Base-by-base conservation (phyloP, 148 eudicot species). In the Diospyros kaki region DNA sequence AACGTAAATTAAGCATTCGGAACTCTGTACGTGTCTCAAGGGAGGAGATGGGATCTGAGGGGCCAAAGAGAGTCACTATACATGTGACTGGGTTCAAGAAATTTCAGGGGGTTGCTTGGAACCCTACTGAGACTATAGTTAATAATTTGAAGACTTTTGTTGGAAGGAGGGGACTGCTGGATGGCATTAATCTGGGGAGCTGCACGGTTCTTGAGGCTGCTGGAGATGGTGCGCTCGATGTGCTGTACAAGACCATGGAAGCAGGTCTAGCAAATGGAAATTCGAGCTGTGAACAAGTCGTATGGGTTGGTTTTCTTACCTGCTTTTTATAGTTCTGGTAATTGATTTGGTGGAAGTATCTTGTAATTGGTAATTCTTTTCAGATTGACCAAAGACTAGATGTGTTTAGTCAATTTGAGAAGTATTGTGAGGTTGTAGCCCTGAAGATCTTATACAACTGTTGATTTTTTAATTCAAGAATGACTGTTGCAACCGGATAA, bases 1-100 rank as follows among this genome's bases (percentile, higher is more conserved):
- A 13, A 43, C 43, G 17, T 46, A 38, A 6, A 18, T 79, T 41
- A 45, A 74, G 67, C 66, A 81, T 74, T 55, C 81, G 83, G 68
- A 84, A 79, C 71, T 81, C 77, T 60, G 61, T 74, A 2, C 40
- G 68, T 75, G 73, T 68, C 15, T 50, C 3, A 41, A 56, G 73
- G 68, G 56, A 76, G 42, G 73, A 77, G 46, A 91, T 91, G 96
- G 96, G 96, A 74, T 91, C 96, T 50, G 93, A 89, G 76, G 93
- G 90, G 71, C 83, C 90, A 52, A 86, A 81, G 75, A 42, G 13
- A 61, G 84, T 91, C 50, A 87, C 83, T 64, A 80, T 89, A 66
- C 88, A 91, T 62, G 88, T 91, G 66, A 89, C 96, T 3, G 96
- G 96, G 45, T 91, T 91, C 85, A 89, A 89, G 81, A 91, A 87